A percentile compares a stretch with the other conserved stretches of the same genome.
phyloP scores from a whole-genome alignment of 1,284 basidiomycete genomes.

The Ustilago bromivora region DNA sequence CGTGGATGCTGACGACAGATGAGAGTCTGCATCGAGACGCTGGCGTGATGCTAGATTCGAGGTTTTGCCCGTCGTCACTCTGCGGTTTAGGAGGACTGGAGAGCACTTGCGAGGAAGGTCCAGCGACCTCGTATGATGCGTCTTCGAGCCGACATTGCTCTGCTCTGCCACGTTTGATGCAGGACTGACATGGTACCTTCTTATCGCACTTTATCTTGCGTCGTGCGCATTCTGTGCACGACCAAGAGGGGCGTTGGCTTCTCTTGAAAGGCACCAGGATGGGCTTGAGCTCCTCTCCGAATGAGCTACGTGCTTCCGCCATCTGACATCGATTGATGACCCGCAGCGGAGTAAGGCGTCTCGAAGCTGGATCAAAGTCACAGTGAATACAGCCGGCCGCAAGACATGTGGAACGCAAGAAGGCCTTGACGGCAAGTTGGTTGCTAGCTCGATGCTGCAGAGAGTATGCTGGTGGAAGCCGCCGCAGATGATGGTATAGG shows the following conservation, averaged over 20 bases:
- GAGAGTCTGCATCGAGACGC: constrained; percentile 20
- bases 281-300: constrained; percentile 14
- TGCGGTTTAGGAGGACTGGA: constrained; percentile 12
- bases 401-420: neutral
- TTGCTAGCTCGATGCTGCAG: neutral
- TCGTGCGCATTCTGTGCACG: constrained; percentile 57
- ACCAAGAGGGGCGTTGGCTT: constrained; percentile 53
- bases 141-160: constrained; percentile 48
- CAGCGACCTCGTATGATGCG: constrained; percentile 13
- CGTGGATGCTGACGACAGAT: constrained; percentile 4
- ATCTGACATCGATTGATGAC: constrained; percentile 15
- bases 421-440: neutral
- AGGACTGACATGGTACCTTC: constrained; percentile 55
- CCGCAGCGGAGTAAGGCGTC: neutral
- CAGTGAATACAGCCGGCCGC: neutral
- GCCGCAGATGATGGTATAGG: neutral
- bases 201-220: constrained; percentile 60
- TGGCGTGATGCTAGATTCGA: constrained; percentile 4
- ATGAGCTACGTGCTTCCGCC: constrained; percentile 7
- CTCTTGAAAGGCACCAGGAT: constrained; percentile 37
- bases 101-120: constrained; percentile 19
- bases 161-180: constrained; percentile 48
- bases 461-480: neutral
- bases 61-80: constrained; percentile 1
- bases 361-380: neutral